Conservation (phyloP, 257 asterid species). For the Striga asiatica region DNA sequence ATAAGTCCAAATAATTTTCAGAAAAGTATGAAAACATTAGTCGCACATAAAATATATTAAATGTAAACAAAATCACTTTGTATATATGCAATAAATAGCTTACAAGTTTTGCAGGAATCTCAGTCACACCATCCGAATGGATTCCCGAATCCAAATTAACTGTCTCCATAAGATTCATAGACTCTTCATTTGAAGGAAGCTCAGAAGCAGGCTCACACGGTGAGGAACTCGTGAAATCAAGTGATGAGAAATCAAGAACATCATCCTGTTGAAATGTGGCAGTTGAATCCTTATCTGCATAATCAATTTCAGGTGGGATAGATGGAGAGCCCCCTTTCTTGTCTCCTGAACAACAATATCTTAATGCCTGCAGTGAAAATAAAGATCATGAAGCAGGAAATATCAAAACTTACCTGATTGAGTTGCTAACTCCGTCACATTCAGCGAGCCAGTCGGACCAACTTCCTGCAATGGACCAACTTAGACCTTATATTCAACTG, state of each 20-base stretch:
- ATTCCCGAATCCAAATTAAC: too few relatives aligned
- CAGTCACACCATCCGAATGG: slow-evolving; percentile 24
- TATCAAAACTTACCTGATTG: too few relatives aligned
- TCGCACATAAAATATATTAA: not conserved
- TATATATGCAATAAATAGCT: not conserved
- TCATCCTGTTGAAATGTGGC: slow-evolving; percentile 32
- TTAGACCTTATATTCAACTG: not conserved
- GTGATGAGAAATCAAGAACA: slow-evolving; percentile 40
- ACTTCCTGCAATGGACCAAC: not conserved
- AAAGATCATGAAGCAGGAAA: too few relatives aligned
- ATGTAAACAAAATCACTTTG: not conserved
- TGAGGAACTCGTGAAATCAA: slow-evolving; percentile 23
- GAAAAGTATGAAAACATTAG: not conserved
- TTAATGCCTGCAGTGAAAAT: too few relatives aligned
- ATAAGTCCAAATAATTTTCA: slow-evolving; percentile 5
- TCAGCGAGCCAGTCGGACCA: not conserved
- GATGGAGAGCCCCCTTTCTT: too few relatives aligned
- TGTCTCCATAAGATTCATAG: slow-evolving; percentile 23
- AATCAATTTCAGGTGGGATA: slow-evolving; percentile 26
- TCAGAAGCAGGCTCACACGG: slow-evolving; percentile 33
- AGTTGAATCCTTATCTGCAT: slow-evolving; percentile 23
- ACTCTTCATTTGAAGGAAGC: slow-evolving; percentile 37
- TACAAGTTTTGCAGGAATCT: slow-evolving; percentile 50
- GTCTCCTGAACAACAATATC: too few relatives aligned
- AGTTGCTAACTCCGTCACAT: too few relatives aligned